Evolutionary conservation across 345 rosid species (phyloP).

Genomic region (Bruguiera gymnorhiza): DNA sequence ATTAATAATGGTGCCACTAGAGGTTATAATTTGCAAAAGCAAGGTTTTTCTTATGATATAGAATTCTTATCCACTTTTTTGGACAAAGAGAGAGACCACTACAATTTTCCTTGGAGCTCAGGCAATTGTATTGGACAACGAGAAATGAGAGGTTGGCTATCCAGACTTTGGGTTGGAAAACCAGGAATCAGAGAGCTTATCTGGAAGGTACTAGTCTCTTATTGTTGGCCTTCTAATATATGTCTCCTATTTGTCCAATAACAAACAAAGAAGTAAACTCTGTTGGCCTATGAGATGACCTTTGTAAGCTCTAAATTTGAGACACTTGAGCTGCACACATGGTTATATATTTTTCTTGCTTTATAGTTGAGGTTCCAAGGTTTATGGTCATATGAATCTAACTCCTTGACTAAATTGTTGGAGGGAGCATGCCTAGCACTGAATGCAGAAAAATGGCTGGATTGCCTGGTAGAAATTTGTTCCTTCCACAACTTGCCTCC

Average conservation of each 20-base stretch:
- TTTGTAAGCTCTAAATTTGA: neutral
- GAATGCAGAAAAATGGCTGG: conserved; percentile 86
- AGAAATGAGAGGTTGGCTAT: conserved; percentile 93
- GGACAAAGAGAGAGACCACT: conserved; percentile 86
- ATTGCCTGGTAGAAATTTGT: conserved; percentile 64
- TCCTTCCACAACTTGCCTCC: conserved; percentile 60
- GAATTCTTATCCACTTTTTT: conserved; percentile 60
- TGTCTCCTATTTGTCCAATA: no score
- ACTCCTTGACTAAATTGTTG: conserved; percentile 13
- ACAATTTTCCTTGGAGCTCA: conserved; percentile 76
- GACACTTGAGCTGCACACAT: neutral
- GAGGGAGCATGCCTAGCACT: conserved; percentile 93
- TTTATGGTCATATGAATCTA: neutral
- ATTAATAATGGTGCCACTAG: conserved; percentile 30
- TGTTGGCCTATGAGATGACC: neutral
- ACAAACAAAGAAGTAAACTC: conserved; percentile 4
- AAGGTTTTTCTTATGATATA: conserved; percentile 64
- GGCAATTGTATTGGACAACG: conserved; percentile 89
- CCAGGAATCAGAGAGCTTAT: conserved; percentile 71
- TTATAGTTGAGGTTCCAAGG: conserved; percentile 1
- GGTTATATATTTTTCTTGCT: conserved; percentile 2
- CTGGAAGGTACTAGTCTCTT: conserved; percentile 70
- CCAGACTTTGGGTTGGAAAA: conserved; percentile 72
- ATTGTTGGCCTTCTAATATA: conserved; percentile 7
- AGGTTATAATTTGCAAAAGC: conserved; percentile 51